Conservation (phyloP, 257 asterid species). For the Solanum megistacrolobum region DNA sequence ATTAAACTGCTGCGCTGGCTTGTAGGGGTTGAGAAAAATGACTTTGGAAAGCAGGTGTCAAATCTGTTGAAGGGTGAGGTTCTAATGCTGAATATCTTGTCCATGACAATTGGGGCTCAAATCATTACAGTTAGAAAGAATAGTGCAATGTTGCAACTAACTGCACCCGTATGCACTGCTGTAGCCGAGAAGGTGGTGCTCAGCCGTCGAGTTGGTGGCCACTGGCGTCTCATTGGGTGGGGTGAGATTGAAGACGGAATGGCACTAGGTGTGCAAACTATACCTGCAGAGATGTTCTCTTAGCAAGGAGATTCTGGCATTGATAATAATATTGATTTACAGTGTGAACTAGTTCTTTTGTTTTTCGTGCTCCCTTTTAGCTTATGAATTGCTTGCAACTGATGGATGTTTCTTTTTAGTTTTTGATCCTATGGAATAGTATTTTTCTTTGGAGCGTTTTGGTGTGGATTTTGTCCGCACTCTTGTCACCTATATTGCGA, state of each 20-base stretch:
- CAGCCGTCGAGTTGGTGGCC: conserved; percentile 85
- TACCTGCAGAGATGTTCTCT: background rate
- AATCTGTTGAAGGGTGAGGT: conserved; percentile 78
- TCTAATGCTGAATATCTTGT: conserved; percentile 90
- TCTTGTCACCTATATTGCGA: background rate
- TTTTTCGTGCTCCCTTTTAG: background rate
- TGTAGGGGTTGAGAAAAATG: conserved; percentile 90
- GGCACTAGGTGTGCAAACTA: conserved; percentile 72
- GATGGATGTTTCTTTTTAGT: background rate
- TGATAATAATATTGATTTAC: background rate
- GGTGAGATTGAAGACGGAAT: conserved; percentile 88
- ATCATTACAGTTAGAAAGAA: conserved; percentile 68
- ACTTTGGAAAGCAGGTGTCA: conserved; percentile 70
- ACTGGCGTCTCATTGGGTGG: conserved; percentile 98
- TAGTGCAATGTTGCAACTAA: conserved; percentile 69
- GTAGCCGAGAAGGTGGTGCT: conserved; percentile 79
- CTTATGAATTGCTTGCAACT: background rate
- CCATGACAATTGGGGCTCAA: conserved; percentile 93
- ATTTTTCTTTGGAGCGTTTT: background rate
- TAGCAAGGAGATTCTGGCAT: background rate
- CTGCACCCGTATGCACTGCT: conserved; percentile 91
- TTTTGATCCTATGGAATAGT: background rate
- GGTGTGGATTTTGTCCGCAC: background rate
- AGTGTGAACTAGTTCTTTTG: background rate
- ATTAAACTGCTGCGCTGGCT: conserved; percentile 65